These are phyloP conservation scores for Geotrichum bryndzae DNA, from an alignment of 1,139 yeast species.

Conservation along the genomic window DNA sequence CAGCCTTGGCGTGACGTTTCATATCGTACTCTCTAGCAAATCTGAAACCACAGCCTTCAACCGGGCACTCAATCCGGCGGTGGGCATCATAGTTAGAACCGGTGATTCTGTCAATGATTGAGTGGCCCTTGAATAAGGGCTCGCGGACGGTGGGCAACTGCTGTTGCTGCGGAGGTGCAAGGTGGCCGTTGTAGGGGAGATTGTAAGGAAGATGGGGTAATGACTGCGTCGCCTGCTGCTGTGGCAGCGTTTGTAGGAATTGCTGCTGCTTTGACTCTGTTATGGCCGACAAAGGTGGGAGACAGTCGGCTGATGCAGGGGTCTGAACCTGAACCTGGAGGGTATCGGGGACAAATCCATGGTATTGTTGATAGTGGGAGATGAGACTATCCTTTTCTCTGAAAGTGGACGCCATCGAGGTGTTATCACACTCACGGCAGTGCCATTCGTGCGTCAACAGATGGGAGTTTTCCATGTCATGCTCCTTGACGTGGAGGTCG, in stretches of 20 bases:
- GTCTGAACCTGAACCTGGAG: constrained; percentile 21
- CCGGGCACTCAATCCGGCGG: constrained; percentile 33
- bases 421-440: constrained; percentile 36
- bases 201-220: constrained; percentile 15
- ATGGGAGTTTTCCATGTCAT: constrained; percentile 7
- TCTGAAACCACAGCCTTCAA: constrained; percentile 33
- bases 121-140: constrained; percentile 17
- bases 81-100: constrained; percentile 35
- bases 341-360: constrained; percentile 31
- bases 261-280: constrained; percentile 8
- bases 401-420: constrained; percentile 31
- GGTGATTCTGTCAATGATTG: constrained; percentile 33
- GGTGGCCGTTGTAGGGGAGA: constrained; percentile 5
- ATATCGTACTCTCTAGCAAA: constrained; percentile 39
- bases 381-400: constrained; percentile 41
- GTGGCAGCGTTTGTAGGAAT: background rate
- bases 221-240: constrained; percentile 6
- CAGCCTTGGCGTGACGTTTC: constrained; percentile 34
- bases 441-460: constrained; percentile 17
- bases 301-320: constrained; percentile 16
- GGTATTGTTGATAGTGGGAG: constrained; percentile 40
- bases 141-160: constrained; percentile 12
- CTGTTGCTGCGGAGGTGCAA: constrained; percentile 8
- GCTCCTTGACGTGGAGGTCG: constrained; percentile 13
- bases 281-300: constrained; percentile 17